A percentile compares a stretch with the other conserved stretches of the same genome.
Conservation (phyloP, 768 basidiomycete genomes). For the Macrolepiota dolichaula region DNA sequence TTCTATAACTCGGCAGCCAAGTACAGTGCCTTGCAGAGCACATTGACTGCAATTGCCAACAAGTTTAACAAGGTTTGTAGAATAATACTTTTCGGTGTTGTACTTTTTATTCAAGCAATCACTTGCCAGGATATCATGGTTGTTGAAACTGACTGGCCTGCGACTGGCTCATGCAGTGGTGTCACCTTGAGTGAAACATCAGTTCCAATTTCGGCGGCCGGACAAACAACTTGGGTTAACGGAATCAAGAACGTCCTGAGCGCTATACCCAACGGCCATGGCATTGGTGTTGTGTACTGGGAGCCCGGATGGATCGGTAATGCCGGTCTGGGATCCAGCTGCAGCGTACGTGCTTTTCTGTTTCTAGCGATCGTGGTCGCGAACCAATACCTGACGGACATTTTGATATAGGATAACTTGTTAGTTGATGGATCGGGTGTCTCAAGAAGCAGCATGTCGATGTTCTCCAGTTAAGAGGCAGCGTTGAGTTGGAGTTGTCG, state of each 20-base stretch:
- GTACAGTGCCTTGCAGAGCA: conserved; percentile 42
- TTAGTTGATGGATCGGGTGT: conserved; percentile 48
- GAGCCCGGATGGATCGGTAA: conserved; percentile 65
- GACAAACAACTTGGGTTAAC: conserved; percentile 51
- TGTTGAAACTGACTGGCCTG: conserved; percentile 67
- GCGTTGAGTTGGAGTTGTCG: no score
- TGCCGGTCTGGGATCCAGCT: conserved; percentile 41
- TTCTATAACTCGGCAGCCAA: conserved; percentile 62
- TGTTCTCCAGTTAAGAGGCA: conserved; percentile 29
- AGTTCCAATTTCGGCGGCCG: conserved; percentile 44
- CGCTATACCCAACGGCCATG: conserved; percentile 45
- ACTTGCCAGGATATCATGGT: conserved; percentile 45
- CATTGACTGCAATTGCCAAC: conserved; percentile 46
- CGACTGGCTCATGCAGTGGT: conserved; percentile 34
- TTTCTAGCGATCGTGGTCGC: not conserved
- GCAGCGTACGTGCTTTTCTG: conserved; percentile 28
- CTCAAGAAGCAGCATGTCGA: conserved; percentile 33
- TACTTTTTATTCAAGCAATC: not conserved
- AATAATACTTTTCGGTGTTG: not conserved
- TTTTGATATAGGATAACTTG: conserved; percentile 38
- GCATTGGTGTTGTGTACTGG: conserved; percentile 56
- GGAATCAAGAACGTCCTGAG: conserved; percentile 46
- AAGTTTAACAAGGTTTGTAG: conserved; percentile 43
- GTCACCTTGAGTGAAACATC: conserved; percentile 41
- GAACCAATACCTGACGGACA: not conserved